phyloP scores from a whole-genome alignment of 2,329 filamentous ascomycete genomes.

The Monosporascus sp. region DNA sequence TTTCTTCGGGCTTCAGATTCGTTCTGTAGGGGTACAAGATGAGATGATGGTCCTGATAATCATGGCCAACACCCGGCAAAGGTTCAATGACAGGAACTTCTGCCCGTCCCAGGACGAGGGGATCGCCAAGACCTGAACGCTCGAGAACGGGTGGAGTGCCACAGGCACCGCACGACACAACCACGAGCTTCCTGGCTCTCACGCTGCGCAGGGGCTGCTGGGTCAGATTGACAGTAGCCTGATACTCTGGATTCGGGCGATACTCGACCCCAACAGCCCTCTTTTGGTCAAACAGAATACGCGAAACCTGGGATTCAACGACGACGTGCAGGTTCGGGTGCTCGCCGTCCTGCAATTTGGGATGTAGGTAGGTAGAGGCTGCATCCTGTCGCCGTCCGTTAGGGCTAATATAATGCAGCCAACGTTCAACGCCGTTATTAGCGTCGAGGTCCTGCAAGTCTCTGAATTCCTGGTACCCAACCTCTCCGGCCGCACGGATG shows the following conservation, averaged over 20 bases:
- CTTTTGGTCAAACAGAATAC: conserved; percentile 2
- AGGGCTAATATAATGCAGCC: conserved; percentile 9
- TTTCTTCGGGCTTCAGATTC: background rate
- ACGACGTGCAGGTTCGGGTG: conserved; percentile 49
- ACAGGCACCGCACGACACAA: conserved; percentile 30
- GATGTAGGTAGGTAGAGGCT: conserved; percentile 46
- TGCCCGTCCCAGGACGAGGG: conserved; percentile 34
- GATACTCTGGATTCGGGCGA: background rate
- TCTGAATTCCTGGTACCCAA: conserved; percentile 45
- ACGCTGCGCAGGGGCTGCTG: conserved; percentile 10
- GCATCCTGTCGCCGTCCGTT: conserved; percentile 47
- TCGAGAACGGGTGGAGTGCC: conserved; percentile 41
- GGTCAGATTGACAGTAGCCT: background rate
- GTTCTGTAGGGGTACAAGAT: conserved; percentile 39
- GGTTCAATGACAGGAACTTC: conserved; percentile 27
- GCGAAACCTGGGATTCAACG: conserved; percentile 41
- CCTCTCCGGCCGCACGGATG: conserved; percentile 38
- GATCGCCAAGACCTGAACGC: conserved; percentile 43
- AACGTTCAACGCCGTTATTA: conserved; percentile 10
- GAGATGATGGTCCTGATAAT: conserved; percentile 45
- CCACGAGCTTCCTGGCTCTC: conserved; percentile 42
- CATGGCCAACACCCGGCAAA: conserved; percentile 39
- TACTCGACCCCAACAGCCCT: conserved; percentile 3
- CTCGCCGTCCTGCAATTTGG: conserved; percentile 36
- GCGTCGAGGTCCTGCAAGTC: conserved; percentile 48